These are phyloP conservation scores for Decorospora gaudefroyi DNA, from an alignment of 2,329 filamentous ascomycete species.

Conservation along the genomic window DNA sequence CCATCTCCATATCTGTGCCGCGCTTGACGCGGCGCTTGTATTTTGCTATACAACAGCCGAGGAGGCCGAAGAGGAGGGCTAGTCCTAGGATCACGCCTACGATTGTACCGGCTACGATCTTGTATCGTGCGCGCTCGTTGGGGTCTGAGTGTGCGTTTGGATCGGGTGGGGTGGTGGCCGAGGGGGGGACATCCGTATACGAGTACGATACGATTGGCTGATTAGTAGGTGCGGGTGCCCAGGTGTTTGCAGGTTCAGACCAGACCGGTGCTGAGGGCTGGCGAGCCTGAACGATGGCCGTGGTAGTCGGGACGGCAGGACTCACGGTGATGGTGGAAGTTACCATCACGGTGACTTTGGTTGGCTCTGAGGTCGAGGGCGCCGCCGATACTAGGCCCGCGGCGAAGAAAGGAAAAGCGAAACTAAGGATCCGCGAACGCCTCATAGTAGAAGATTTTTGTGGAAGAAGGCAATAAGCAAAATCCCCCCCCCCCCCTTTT, in stretches of 20 bases:
- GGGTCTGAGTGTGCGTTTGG: not conserved
- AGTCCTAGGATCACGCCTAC: not conserved
- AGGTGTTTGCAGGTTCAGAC: not conserved
- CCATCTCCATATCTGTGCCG: not conserved
- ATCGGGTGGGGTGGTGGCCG: not conserved
- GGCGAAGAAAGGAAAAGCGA: too few relatives aligned
- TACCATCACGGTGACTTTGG: slow-evolving; percentile 1
- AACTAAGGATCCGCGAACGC: too few relatives aligned
- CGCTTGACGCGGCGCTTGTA: not conserved
- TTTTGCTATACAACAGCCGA: not conserved
- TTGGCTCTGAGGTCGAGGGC: not conserved
- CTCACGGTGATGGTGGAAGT: not conserved
- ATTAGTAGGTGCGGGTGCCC: not conserved
- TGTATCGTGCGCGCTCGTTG: not conserved
- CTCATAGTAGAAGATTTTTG: too few relatives aligned
- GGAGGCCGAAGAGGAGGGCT: not conserved
- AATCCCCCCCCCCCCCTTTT: too few relatives aligned
- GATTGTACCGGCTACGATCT: not conserved
- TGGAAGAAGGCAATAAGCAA: too few relatives aligned
- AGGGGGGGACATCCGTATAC: too few relatives aligned
- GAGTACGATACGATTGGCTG: too few relatives aligned
- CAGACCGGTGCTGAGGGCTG: not conserved
- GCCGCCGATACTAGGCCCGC: too few relatives aligned
- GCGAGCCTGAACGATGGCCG: not conserved
- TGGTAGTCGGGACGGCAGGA: too few relatives aligned